Percentiles rank a stretch among this genome's conserved stretches.
Conservation (phyloP, 1,284 basidiomycete species). For the Ganoderma leucocontextum region DNA sequence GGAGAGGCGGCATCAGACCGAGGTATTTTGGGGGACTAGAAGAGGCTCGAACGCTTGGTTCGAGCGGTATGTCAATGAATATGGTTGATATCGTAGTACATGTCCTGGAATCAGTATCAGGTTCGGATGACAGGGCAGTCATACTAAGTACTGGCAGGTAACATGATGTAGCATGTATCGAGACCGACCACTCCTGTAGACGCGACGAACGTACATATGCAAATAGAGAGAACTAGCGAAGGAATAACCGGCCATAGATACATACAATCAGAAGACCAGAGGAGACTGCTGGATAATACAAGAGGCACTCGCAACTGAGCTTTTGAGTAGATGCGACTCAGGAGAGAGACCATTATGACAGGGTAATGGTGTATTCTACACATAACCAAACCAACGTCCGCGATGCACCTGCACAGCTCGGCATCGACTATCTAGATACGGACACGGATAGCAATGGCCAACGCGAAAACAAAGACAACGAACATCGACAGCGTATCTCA, state of each 20-base stretch:
- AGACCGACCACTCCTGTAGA: background rate
- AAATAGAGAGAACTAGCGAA: background rate
- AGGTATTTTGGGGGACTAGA: background rate
- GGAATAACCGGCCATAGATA: background rate
- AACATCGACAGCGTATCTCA: background rate
- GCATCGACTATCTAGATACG: slow-evolving; percentile 19
- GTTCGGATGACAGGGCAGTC: background rate
- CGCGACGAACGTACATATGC: background rate
- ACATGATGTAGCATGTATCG: slow-evolving; percentile 1
- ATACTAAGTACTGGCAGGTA: background rate
- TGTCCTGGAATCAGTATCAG: background rate
- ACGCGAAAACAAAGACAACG: slow-evolving; percentile 14
- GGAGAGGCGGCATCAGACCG: background rate
- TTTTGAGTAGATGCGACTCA: slow-evolving; percentile 13
- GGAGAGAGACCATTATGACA: slow-evolving; percentile 22
- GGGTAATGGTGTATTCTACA: slow-evolving; percentile 22
- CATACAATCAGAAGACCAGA: background rate
- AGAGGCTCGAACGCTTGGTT: background rate
- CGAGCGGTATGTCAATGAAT: background rate
- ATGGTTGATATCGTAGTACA: background rate
- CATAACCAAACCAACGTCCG: slow-evolving; percentile 17
- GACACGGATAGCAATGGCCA: slow-evolving; percentile 12
- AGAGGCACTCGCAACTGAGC: slow-evolving; percentile 12
- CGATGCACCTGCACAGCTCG: slow-evolving; percentile 14
- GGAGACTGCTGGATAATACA: slow-evolving; percentile 31